Conservation (phyloP, 495 filamentous ascomycete genomes). For the Coniosporium apollinis region DNA sequence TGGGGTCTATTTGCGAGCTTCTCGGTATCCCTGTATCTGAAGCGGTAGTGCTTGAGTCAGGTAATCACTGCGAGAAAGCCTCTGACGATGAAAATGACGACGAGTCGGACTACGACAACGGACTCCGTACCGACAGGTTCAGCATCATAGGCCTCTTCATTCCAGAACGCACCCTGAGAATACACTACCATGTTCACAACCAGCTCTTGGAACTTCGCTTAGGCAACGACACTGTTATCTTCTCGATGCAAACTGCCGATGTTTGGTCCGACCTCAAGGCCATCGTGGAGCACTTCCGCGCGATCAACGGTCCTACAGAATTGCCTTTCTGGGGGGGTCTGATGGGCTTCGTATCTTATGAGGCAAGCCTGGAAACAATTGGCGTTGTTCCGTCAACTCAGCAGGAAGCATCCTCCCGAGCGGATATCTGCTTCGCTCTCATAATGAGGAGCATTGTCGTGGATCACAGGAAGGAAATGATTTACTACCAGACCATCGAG, state of each 20-base stretch:
- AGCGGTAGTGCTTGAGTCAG: too few species aligned
- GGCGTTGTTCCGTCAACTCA: constrained; percentile 21
- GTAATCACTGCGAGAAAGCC: constrained; percentile 14
- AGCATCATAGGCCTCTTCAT: constrained; percentile 52
- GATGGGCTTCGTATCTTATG: constrained; percentile 80
- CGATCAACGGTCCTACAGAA: constrained; percentile 24
- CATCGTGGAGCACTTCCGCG: constrained; percentile 38
- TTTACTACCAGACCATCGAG: constrained; percentile 50
- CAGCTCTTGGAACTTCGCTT: constrained; percentile 19
- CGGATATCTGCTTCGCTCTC: constrained; percentile 65
- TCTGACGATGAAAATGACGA: not conserved
- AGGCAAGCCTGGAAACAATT: constrained; percentile 55
- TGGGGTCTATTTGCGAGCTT: too few species aligned
- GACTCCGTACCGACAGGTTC: too few species aligned
- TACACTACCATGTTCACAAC: constrained; percentile 33
- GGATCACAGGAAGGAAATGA: constrained; percentile 43
- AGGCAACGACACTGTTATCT: constrained; percentile 13
- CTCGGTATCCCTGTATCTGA: too few species aligned
- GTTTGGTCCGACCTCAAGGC: constrained; percentile 40
- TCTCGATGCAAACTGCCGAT: constrained; percentile 8
- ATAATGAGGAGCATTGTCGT: constrained; percentile 66
- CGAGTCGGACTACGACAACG: too few species aligned
- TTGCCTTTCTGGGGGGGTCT: constrained; percentile 76
- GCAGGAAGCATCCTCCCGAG: constrained; percentile 27
- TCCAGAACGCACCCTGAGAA: constrained; percentile 30